Evolutionary conservation across 495 filamentous ascomycete species (phyloP).

Genomic region (Copromyces sp.): DNA sequence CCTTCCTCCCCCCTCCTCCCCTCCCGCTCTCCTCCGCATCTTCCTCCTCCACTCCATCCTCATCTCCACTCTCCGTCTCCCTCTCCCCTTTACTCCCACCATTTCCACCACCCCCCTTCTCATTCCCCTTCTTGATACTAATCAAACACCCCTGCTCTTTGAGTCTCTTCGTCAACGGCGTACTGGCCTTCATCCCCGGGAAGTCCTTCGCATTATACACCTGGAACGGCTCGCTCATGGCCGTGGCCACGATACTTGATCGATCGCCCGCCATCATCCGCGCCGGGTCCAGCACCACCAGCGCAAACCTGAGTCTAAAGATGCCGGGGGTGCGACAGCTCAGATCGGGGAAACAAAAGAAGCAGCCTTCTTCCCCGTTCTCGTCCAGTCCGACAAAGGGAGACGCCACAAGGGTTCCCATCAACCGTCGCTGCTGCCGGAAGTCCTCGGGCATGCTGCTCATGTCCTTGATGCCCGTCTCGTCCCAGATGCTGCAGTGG

Average conservation of each 20-base stretch:
- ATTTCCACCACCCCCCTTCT: slow-evolving; percentile 37
- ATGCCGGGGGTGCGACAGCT: slow-evolving; percentile 79
- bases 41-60: slow-evolving; percentile 31
- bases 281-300: slow-evolving; percentile 64
- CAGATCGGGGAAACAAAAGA: slow-evolving; percentile 93
- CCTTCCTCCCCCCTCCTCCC: background rate
- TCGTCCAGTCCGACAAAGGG: slow-evolving; percentile 63
- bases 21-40: slow-evolving; percentile 22
- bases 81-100: slow-evolving; percentile 39
- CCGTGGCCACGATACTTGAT: slow-evolving; percentile 52
- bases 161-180: slow-evolving; percentile 54
- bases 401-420: slow-evolving; percentile 68
- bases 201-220: slow-evolving; percentile 97
- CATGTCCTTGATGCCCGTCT: slow-evolving; percentile 47
- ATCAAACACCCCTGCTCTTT: slow-evolving; percentile 69
- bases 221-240: slow-evolving; percentile 69
- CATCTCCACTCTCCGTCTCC: slow-evolving; percentile 29
- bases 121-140: slow-evolving; percentile 74
- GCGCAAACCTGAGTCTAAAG: slow-evolving; percentile 76
- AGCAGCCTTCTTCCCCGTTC: slow-evolving; percentile 59
- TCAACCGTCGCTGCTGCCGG: slow-evolving; percentile 55
- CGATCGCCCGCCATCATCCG: slow-evolving; percentile 38
- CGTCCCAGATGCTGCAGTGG: slow-evolving; percentile 69
- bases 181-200: slow-evolving; percentile 77
- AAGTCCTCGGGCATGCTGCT: slow-evolving; percentile 49